These are phyloP conservation scores for Mycena olivaceomarginata DNA, from an alignment of 768 basidiomycete genomes.

Conservation along the genomic window DNA sequence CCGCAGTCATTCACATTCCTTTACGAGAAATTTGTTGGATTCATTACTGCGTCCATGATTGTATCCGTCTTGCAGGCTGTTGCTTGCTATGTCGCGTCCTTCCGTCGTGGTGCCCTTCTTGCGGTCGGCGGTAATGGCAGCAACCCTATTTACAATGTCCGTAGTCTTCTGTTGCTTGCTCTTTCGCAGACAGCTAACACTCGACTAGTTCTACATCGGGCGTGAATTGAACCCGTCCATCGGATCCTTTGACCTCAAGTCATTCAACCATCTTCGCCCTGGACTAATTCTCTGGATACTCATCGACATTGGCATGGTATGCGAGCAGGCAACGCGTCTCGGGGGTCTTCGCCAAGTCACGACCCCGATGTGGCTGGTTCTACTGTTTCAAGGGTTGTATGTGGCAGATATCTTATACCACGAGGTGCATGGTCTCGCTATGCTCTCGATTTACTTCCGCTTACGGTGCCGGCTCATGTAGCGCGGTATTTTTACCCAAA, in stretches of 20 bases:
- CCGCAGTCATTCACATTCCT: conserved; percentile 90
- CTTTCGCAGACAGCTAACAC: conserved; percentile 20
- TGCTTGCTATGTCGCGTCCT: conserved; percentile 83
- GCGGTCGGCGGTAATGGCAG: conserved; percentile 96
- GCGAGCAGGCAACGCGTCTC: conserved; percentile 90
- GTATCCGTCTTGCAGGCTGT: conserved; percentile 87
- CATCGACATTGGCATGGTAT: conserved; percentile 92
- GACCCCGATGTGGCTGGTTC: conserved; percentile 94
- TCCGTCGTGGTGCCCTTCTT: conserved; percentile 80
- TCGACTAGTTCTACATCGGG: conserved; percentile 92
- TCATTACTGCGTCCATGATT: conserved; percentile 87
- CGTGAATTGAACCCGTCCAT: conserved; percentile 93
- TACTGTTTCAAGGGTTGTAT: conserved; percentile 92
- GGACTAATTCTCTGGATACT: conserved; percentile 97
- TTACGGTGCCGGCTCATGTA: conserved; percentile 52
- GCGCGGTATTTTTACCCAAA: conserved; percentile 93
- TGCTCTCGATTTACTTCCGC: background rate
- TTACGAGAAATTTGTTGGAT: conserved; percentile 94
- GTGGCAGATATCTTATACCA: conserved; percentile 93
- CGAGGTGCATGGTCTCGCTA: conserved; percentile 72
- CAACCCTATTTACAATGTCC: conserved; percentile 91
- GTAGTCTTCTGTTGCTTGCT: conserved; percentile 51
- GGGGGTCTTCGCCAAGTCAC: conserved; percentile 80
- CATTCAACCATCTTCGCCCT: conserved; percentile 91
- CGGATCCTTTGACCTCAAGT: conserved; percentile 79